phyloP scores from a whole-genome alignment of 768 basidiomycete genomes.

The Leccinum fibrillosum region DNA sequence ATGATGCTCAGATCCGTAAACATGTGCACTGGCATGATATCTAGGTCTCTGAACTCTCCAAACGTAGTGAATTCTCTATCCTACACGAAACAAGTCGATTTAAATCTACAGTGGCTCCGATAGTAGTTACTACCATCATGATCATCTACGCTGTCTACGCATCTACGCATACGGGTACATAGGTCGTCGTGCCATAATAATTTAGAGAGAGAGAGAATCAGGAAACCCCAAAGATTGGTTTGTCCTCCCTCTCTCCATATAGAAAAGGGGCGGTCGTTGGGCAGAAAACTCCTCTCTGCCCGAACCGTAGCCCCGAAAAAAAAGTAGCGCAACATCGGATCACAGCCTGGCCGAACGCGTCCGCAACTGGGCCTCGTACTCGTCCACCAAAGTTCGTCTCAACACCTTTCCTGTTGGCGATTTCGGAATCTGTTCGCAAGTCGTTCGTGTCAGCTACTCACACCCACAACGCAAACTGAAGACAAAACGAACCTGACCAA shows the following conservation, averaged over 20 bases:
- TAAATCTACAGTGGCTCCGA: not conserved
- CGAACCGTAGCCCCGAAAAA: not conserved
- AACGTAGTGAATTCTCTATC: not conserved
- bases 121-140: not conserved
- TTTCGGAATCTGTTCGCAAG: slow-evolving; percentile 59
- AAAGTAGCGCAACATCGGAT: not conserved
- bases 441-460: not conserved
- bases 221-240: not conserved
- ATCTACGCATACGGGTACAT: not conserved
- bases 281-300: not conserved
- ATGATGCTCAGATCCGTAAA: too few relatives aligned
- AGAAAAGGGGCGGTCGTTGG: not conserved
- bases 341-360: slow-evolving; percentile 25
- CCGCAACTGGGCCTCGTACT: slow-evolving; percentile 40
- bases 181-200: not conserved
- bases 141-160: not conserved
- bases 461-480: not conserved
- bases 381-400: slow-evolving; percentile 57
- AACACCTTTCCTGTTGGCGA: slow-evolving; percentile 71
- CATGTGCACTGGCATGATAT: not conserved
- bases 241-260: not conserved
- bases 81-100: not conserved
- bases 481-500: slow-evolving; percentile 49
- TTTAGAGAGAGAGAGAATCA: not conserved
- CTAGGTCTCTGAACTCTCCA: not conserved